Evolutionary conservation across 192 early-diverging fungal species (phyloP).

Genomic region (Backusella tuberculispora): DNA sequence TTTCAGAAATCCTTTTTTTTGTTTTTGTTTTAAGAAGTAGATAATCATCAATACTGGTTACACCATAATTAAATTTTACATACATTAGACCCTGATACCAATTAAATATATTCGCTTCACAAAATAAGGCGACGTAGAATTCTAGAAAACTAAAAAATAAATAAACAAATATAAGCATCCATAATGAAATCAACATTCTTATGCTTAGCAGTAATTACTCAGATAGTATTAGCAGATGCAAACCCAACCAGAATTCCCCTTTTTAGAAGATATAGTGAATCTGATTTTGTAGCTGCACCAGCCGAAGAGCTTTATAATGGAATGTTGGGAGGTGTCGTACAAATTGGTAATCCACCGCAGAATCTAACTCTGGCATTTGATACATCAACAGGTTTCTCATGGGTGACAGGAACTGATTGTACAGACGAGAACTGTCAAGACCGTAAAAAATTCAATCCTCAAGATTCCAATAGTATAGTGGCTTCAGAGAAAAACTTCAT

Average conservation of each 20-base stretch:
- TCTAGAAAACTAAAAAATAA: background rate
- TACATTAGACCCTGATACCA: background rate
- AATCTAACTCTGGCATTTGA: slow-evolving; percentile 6
- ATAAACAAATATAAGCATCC: background rate
- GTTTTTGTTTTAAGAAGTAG: background rate
- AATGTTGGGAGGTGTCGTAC: background rate
- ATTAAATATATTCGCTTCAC: slow-evolving; percentile 4
- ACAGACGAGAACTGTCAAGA: slow-evolving; percentile 35
- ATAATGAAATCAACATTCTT: slow-evolving; percentile 8
- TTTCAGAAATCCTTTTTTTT: background rate
- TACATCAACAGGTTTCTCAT: slow-evolving; percentile 32
- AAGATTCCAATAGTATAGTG: slow-evolving; percentile 20
- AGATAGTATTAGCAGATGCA: slow-evolving; percentile 9
- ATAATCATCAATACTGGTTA: background rate
- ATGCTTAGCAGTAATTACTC: slow-evolving; percentile 14
- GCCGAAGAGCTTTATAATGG: background rate
- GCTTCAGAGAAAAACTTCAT: slow-evolving; percentile 34
- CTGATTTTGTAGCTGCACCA: slow-evolving; percentile 4
- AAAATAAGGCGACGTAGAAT: background rate
- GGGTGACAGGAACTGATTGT: slow-evolving; percentile 28
- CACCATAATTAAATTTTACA: background rate
- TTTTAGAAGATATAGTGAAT: slow-evolving; percentile 20
- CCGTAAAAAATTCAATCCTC: slow-evolving; percentile 37
- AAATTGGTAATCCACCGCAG: background rate
- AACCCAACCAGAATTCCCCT: slow-evolving; percentile 33